phyloP scores from a whole-genome alignment of 148 eudicot species.

The Rhododendron vialii region DNA sequence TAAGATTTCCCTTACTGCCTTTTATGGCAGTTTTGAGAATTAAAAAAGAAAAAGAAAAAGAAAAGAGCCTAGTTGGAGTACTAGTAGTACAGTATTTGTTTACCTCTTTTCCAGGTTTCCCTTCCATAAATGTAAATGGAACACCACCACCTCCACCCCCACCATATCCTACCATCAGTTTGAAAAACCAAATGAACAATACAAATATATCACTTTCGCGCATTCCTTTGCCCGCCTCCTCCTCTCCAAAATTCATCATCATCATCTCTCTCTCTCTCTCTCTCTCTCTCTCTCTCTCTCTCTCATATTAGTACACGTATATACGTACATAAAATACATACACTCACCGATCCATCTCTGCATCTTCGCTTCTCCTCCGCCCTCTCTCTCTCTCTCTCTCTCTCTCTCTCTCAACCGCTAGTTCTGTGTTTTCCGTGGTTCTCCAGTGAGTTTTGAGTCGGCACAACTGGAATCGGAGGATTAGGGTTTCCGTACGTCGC shows the following conservation, averaged over 20 bases:
- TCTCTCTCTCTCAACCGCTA: neutral
- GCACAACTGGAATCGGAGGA: neutral
- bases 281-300: too few relatives aligned
- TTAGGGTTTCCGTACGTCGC: neutral
- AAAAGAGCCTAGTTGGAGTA: too few relatives aligned
- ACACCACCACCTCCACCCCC: neutral
- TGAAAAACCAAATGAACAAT: neutral
- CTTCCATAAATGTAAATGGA: too few relatives aligned
- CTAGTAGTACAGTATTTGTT: too few relatives aligned
- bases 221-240: neutral
- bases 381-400: neutral
- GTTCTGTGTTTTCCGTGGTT: neutral
- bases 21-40: too few relatives aligned
- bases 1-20: too few relatives aligned
- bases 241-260: neutral
- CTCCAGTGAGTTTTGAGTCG: neutral
- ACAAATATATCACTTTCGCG: neutral
- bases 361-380: neutral
- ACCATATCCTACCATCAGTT: neutral
- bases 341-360: neutral
- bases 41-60: too few relatives aligned
- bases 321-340: neutral
- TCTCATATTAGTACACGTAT: neutral
- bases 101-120: too few relatives aligned
- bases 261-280: too few relatives aligned